Conservation (phyloP, 2,329 filamentous ascomycete genomes). For the Hypoxylon sp. region DNA sequence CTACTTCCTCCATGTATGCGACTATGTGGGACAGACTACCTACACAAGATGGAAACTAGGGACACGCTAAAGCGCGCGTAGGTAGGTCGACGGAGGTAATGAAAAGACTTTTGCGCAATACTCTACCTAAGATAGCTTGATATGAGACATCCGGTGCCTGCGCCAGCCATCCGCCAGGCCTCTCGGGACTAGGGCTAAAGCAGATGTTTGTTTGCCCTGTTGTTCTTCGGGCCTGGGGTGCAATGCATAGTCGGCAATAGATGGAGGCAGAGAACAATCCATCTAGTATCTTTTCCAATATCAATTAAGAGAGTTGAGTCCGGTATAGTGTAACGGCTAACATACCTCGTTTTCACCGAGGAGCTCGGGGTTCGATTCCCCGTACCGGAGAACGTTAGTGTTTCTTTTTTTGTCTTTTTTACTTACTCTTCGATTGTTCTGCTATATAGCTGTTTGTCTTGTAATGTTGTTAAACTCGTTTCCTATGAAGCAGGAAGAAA, state of each 20-base stretch:
- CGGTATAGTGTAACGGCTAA: conserved; percentile 22
- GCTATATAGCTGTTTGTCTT: background rate
- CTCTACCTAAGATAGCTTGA: too few species aligned
- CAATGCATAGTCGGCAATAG: background rate
- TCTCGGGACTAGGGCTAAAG: too few species aligned
- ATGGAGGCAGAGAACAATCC: too few species aligned
- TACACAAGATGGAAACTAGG: background rate
- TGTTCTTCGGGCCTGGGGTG: too few species aligned
- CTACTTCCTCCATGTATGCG: too few species aligned
- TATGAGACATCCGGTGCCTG: background rate
- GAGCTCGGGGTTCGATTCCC: conserved; percentile 22
- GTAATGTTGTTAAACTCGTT: background rate
- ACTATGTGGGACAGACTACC: background rate
- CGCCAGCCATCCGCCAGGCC: too few species aligned
- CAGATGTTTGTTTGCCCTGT: too few species aligned
- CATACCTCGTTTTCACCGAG: conserved; percentile 19
- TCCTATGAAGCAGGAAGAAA: too few species aligned
- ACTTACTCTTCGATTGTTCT: background rate
- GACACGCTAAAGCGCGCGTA: background rate
- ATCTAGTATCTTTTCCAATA: too few species aligned
- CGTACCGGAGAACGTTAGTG: conserved; percentile 3
- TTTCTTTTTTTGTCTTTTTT: background rate
- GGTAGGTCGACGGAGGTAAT: background rate
- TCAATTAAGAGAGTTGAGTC: background rate
- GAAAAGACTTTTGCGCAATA: background rate